Conservation (phyloP, 441 rosid species). For the Populus hybrid region DNA sequence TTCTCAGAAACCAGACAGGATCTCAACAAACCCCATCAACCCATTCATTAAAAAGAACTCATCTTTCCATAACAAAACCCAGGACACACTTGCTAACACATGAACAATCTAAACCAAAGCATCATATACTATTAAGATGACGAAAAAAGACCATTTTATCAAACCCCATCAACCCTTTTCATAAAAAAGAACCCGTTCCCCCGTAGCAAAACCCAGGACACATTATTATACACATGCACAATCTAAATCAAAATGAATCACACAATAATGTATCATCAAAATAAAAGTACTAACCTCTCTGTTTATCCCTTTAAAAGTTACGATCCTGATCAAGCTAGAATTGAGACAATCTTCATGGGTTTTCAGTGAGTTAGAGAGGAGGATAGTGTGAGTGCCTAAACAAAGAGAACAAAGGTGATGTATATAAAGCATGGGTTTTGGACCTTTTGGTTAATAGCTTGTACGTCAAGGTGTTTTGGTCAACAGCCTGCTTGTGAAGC, state of each 20-base stretch:
- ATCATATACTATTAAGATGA: neutral
- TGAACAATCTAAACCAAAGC: neutral
- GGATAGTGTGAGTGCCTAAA: neutral
- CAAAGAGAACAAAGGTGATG: neutral
- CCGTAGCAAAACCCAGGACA: neutral
- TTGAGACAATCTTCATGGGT: neutral
- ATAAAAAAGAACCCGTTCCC: neutral
- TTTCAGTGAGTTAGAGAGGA: neutral
- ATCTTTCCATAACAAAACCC: neutral
- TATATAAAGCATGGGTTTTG: neutral
- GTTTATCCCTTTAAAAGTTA: neutral
- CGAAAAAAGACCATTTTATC: neutral
- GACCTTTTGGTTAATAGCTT: neutral
- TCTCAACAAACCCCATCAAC: neutral
- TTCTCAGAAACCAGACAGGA: neutral
- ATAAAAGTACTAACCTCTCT: constrained; percentile 7
- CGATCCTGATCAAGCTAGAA: neutral
- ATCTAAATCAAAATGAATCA: neutral
- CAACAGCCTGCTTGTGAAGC: neutral
- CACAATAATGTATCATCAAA: neutral
- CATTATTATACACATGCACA: neutral
- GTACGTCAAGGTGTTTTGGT: neutral
- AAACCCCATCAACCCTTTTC: neutral
- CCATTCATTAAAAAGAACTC: neutral
- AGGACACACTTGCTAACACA: neutral